Base-by-base conservation (phyloP, 306 rosid genomes). In the Dalbergia oliveri region DNA sequence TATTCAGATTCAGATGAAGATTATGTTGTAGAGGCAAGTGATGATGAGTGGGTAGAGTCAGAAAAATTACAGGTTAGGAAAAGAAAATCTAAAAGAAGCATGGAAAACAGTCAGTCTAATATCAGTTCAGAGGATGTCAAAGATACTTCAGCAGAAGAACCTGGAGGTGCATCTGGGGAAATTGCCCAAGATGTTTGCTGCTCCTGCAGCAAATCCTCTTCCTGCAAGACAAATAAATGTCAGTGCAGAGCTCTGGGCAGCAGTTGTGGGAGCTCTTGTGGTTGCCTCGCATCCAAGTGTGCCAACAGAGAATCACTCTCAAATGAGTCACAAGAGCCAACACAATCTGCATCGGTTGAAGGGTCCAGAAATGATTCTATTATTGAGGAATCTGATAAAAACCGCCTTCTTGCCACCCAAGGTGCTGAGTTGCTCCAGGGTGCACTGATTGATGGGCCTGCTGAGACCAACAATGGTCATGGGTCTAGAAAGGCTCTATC, bases 381-480 rank as follows among this genome's bases (percentile, higher is more conserved):
- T 49, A 61, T 44, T 12, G 87, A 86, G 26, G 90, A 88, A 69
- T 45, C 85, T 12, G 88, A 88, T 19, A 86, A 79, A 79, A 66
- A 90, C 14, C 85, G 11, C 39, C 75, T 78, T 60, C 97, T 94
- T 77, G 98, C 87, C 45, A 85, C 92, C 74, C 94, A 93, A 31
- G 99, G 99, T 37, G 98, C 99, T 44, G 84, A 80, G 88, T 83
- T 95, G 67, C 98, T 95, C 71, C 94, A 95, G 53, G 93, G 86
- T 80, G 97, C 98, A 37, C 75, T 95, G 33, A 88, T 47, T 35
- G 97, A 88, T 51, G 79, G 86, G 79, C 87, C 94, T 37, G 70
- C 66, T 2, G 93, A 83, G 61, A 84, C 90, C 19, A 77, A 78
- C 73, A 87, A 78, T 70, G 87, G 50, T 54, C 82, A 73, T 75